These are phyloP conservation scores for Xylaria sp. DNA, from an alignment of 2,329 filamentous ascomycete genomes.

Conservation along the genomic window DNA sequence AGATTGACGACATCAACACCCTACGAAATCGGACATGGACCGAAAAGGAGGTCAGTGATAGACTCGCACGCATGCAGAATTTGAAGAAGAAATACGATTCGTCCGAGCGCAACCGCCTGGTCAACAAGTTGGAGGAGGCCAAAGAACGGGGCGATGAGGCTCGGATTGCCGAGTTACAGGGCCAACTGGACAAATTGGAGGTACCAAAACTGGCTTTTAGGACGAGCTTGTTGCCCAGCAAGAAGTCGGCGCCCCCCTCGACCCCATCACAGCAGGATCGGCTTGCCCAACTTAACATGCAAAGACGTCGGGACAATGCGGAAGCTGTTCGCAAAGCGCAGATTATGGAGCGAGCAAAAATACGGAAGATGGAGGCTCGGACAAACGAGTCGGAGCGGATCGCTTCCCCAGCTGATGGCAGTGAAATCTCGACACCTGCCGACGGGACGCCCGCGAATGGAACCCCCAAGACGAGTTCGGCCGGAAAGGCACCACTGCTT, in stretches of 20 bases:
- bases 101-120: constrained; percentile 73
- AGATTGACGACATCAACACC: constrained; percentile 82
- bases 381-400: constrained; percentile 64
- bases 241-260: constrained; percentile 60
- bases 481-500: constrained; percentile 56
- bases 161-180: constrained; percentile 63
- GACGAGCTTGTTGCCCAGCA: constrained; percentile 66
- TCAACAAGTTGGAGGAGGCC: constrained; percentile 73
- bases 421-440: constrained; percentile 62
- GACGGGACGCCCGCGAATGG: constrained; percentile 64
- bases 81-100: constrained; percentile 74
- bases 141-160: constrained; percentile 70
- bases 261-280: constrained; percentile 78
- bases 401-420: constrained; percentile 61
- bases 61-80: constrained; percentile 76
- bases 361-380: constrained; percentile 68
- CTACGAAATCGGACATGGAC: constrained; percentile 85
- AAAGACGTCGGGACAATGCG: constrained; percentile 85
- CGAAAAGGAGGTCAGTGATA: constrained; percentile 81
- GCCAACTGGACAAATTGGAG: constrained; percentile 70
- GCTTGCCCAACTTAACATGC: constrained; percentile 82
- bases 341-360: constrained; percentile 77
- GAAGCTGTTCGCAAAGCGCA: constrained; percentile 92
- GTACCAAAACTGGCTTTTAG: constrained; percentile 78
- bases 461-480: constrained; percentile 59